A percentile compares a stretch with the other conserved stretches of the same genome.
Evolutionary conservation across 73 alveolate genomes (phyloP).

Genomic region (Tetrahymena malaccensis): DNA sequence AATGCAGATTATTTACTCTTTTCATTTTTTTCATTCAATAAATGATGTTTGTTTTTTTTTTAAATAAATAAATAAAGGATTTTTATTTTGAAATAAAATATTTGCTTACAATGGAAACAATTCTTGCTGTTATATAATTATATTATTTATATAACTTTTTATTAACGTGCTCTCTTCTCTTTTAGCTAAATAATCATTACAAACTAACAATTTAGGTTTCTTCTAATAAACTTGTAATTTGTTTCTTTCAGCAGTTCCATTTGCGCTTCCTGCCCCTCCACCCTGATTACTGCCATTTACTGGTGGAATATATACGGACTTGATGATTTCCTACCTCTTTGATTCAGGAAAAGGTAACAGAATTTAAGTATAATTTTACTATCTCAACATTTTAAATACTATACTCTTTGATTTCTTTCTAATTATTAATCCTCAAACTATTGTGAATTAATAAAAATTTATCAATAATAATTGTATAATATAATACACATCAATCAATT

Average conservation of each 20-base stretch:
- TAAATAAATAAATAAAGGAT: neutral
- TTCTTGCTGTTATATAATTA: neutral
- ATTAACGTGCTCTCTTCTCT: neutral
- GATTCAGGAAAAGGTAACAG: neutral
- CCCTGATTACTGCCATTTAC: neutral
- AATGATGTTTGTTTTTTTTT: no score
- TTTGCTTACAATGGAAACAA: neutral
- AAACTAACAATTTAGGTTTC: neutral
- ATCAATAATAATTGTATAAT: no score
- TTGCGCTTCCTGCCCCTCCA: neutral
- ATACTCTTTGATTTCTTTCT: no score
- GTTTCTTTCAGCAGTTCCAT: neutral
- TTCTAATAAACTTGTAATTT: neutral
- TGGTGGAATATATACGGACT: neutral
- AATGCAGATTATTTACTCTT: no score
- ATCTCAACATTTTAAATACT: no score
- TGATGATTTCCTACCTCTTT: neutral
- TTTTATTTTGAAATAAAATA: neutral
- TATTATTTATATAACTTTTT: neutral
- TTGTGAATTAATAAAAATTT: no score
- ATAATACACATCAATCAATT: no score
- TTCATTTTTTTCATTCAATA: no score
- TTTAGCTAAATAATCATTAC: neutral
- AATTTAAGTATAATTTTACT: neutral
- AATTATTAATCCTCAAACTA: no score